Evolutionary conservation across 2,329 filamentous ascomycete genomes (phyloP).

Genomic region (Daldinia sp.): DNA sequence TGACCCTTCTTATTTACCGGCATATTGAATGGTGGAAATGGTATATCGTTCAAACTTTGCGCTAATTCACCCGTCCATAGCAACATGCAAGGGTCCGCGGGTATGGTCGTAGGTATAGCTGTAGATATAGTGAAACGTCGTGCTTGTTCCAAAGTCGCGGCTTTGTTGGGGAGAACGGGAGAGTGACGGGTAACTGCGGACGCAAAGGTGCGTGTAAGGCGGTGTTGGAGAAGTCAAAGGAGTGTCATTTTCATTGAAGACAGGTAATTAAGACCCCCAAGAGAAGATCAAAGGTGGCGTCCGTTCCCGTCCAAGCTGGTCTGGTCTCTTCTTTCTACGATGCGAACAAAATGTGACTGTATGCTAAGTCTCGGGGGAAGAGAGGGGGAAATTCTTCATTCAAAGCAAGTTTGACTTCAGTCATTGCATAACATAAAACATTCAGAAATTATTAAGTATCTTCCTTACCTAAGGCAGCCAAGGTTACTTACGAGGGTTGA

Average conservation of each 20-base stretch:
- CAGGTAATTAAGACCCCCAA: conserved; percentile 13
- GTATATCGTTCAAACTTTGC: conserved; percentile 16
- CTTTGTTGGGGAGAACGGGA: conserved; percentile 38
- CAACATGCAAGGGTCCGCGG: conserved; percentile 28
- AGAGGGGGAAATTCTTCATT: conserved; percentile 33
- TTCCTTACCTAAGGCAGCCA: too few species aligned
- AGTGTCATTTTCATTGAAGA: conserved; percentile 40
- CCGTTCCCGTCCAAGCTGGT: conserved; percentile 40
- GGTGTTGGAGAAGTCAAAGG: conserved; percentile 41
- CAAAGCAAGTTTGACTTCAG: conserved; percentile 13
- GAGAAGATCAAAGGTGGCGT: conserved; percentile 38
- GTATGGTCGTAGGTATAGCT: too few species aligned
- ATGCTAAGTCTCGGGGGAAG: conserved; percentile 19
- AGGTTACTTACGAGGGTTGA: too few species aligned
- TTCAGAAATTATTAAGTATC: too few species aligned
- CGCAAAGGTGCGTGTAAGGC: conserved; percentile 32
- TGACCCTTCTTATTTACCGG: conserved; percentile 37
- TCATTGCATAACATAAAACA: conserved; percentile 3
- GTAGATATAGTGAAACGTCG: conserved; percentile 19
- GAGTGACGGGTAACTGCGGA: conserved; percentile 17
- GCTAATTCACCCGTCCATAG: conserved; percentile 39
- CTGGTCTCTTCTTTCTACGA: conserved; percentile 29
- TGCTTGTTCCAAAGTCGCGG: conserved; percentile 39
- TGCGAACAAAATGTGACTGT: conserved; percentile 31
- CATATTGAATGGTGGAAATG: conserved; percentile 37